Percentiles rank a stretch among this genome's conserved stretches.
phyloP scores from a whole-genome alignment of 2,329 filamentous ascomycete species.

The Phoma sp. region DNA sequence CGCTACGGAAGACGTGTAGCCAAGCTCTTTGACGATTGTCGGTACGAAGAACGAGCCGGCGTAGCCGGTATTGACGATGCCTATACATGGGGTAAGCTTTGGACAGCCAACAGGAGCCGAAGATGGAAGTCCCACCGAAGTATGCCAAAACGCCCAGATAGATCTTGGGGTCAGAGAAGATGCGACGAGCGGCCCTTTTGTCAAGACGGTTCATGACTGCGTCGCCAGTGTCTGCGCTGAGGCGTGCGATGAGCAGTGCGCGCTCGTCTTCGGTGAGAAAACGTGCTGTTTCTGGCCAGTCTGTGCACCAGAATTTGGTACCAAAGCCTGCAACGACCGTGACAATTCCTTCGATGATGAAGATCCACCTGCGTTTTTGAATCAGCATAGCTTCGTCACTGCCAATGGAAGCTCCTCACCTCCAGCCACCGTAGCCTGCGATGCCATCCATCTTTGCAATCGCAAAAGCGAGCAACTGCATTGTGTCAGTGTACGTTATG shows the following conservation, averaged over 20 bases:
- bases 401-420: slow-evolving; percentile 11
- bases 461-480: slow-evolving; percentile 48
- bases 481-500: neutral
- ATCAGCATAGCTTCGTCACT: slow-evolving; percentile 18
- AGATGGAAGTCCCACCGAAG: slow-evolving; percentile 20
- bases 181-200: slow-evolving; percentile 53
- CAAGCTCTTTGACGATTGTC: slow-evolving; percentile 50
- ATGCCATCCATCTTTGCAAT: slow-evolving; percentile 68
- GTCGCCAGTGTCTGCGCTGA: slow-evolving; percentile 35
- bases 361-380: slow-evolving; percentile 13
- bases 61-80: slow-evolving; percentile 56
- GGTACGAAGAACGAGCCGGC: slow-evolving; percentile 51
- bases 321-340: slow-evolving; percentile 48
- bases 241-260: slow-evolving; percentile 37
- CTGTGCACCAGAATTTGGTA: slow-evolving; percentile 59
- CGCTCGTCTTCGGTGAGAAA: slow-evolving; percentile 39
- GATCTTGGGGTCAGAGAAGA: slow-evolving; percentile 49
- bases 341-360: slow-evolving; percentile 43
- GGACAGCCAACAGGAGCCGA: neutral
- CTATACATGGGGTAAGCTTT: slow-evolving; percentile 13
- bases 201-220: slow-evolving; percentile 62
- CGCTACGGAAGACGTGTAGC: slow-evolving; percentile 46
- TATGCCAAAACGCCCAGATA: slow-evolving; percentile 33
- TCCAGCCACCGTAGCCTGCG: slow-evolving; percentile 49
- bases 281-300: slow-evolving; percentile 52